Evolutionary conservation across 306 rosid genomes (phyloP), one percentile per base, ranked within the genome.

Genomic region (Pyrus communis): DNA sequence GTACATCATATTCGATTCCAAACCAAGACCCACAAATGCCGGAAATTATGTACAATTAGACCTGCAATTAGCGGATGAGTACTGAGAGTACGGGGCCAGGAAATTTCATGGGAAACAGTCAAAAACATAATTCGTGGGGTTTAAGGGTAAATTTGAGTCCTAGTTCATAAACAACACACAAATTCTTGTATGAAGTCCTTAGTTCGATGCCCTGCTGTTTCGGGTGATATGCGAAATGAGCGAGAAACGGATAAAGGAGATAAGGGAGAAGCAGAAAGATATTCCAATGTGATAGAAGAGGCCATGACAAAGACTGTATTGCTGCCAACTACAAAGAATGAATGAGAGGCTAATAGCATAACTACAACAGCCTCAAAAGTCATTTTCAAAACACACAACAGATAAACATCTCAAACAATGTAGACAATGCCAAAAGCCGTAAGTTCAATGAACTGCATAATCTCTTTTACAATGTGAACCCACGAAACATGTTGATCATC

Each of bases 361-460:
- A 67, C 25, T 49, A 49, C 33, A 77, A 38, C 33, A 77, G 68
- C 79, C 66, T 58, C 69, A 31, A 62, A 62, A 15, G 79, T 73
- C 82, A 77, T 25, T 57, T 67, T 51, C 30, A 67, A 23, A 23
- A 61, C 81, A 57, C 7, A 33, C 38, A 33, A 33, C 38, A 60
- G 74, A 31, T 54, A 40, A 75, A 9, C n/a, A 63, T 14, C 23
- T 30, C 43, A 33, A 45, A 9, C 61, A 57, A 57, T 10, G 19
- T 46, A 46, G 19, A 46, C 19, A 49, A 49, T 4, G 54, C 54
- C 54, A 49, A 49, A 49, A 14, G 7, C 8, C 1, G 19, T 4
- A 49, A 49, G 54, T 49, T 49, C 1, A 7, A 62, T 2, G 10
- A 45, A 45, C n/a, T 69, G 15, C 30, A 31, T 27, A 30, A 61